Evolutionary conservation across 2,329 filamentous ascomycete genomes (phyloP), one percentile per base, ranked within the genome.

Genomic region (Colletotrichum godetiae): DNA sequence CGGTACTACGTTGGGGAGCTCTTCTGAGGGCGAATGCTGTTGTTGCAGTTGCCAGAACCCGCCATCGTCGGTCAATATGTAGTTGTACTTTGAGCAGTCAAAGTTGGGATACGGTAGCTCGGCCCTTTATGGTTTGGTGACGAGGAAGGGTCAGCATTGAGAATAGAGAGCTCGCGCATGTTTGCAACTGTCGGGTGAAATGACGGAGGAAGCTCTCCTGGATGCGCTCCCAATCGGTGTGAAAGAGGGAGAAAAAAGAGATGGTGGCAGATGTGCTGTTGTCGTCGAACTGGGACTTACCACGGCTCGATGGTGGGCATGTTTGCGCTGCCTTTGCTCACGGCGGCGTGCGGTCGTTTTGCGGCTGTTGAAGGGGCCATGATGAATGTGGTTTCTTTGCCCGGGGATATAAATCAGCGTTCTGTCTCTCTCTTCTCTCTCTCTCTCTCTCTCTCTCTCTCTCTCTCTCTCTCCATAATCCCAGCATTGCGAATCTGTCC

Each of bases 51-150:
- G 35, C 74, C 74, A 75, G 46, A 75, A 75, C 22, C 74, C 74
- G 49, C 74, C 74, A 10, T 70, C 73, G 24, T 75, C 74, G 53
- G 65, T 61, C 29, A 69, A 66, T n/a, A 75, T 67, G 42, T 75
- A 75, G 19, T 75, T 73, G 52, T 75, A 75, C 27, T 75, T 66
- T 22, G 74, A 75, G 62, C 74, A 75, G 53, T 75, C 73, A 60
- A 75, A 73, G 62, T 73, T 57, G 52, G 64, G 57, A 27, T 73
- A 68, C 35, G 57, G 66, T 42, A 59, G 29, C 42, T 75, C 73
- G 52, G 69, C 10, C 74, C 74, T 75, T 62, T 46, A 19, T 27
- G 27, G 29, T 19, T 31, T 11, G 37, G 24, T 22, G 13, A 12
- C 27, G 15, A 24, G 29, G 27, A 33, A 52, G 42, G 4, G 27